Base-by-base conservation (phyloP, 768 basidiomycete genomes). In the Lactarius trivialis region DNA sequence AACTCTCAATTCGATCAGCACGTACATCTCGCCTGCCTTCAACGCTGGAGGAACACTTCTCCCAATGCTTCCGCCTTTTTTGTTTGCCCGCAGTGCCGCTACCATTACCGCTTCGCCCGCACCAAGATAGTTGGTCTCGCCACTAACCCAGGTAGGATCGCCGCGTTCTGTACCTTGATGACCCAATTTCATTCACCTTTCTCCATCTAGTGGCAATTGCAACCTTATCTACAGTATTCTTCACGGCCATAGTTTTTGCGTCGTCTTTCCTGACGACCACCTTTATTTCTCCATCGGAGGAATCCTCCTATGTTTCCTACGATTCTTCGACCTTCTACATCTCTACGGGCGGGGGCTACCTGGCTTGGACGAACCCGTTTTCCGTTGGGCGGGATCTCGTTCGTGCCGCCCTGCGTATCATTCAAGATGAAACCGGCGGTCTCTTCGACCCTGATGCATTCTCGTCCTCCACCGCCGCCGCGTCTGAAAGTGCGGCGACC, bases 21-120 rank as follows among this genome's bases (percentile, higher is more conserved):
- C 71, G 90, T 92, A 36, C 91, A 93, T 73, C 78, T 92, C 55
- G 82, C 83, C 68, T 92, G 90, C 69, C 79, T 92, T 6, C 84
- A 89, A 65, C 79, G 75, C 57, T 93, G 91, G 91, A 78, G 91
- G 60, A 84, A 78, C 41, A 76, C 79, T 0, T 85, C 89, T 19
- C 64, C 75, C 32, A 83, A 83, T n/a, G 73, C 79, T 43, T 82
- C 79, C 63, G 84, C 88, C 11, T 93, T 91, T 77, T 91, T 86
- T 75, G 76, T 81, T 14, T 93, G 91, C 68, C 86, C 86, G 1
- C 89, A 91, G 72, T 93, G 91, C 67, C 82, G 79, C 55, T 93
- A 91, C 70, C 79, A 78, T 61, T 92, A 93, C 71, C 82, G 85
- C 45, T 91, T 91, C 68, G 80, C 85, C 9, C 81, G 91, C 28